Base-by-base conservation (phyloP, 371 early-diverging fungal species). In the Phascolomyces articulosus region DNA sequence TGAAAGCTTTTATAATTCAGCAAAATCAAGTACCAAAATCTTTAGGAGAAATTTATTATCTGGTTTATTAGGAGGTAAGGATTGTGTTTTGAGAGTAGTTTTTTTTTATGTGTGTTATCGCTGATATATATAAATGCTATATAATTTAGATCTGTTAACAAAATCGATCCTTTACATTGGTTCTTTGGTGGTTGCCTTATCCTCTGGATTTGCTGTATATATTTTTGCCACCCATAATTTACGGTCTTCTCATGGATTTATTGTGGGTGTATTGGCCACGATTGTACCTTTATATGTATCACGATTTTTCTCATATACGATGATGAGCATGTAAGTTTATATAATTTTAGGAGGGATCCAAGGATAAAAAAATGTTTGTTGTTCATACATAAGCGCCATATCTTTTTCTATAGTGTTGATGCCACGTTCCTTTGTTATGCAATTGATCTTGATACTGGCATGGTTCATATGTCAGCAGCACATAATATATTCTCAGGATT, bases 361-460 rank as follows among this genome's bases (percentile, higher is more conserved):
- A n/a, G n/a, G n/a, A n/a, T n/a, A n/a, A n/a, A n/a, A n/a, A n/a
- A n/a, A n/a, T n/a, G n/a, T n/a, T n/a, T n/a, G n/a, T n/a, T n/a
- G n/a, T n/a, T n/a, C n/a, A n/a, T n/a, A n/a, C n/a, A n/a, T n/a
- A n/a, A n/a, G n/a, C n/a, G n/a, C n/a, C n/a, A 34, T 34, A 34
- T 34, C 11, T 54, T 4, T 23, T 34, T 53, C 48, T n/a, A 34
- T 60, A 93, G 92, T 54, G 83, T 93, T 27, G 92, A 93, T 72
- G 88, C 94, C 0, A 85, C 87, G 2, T 92, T 92, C 66, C 75
- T 93, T 20, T 91, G 92, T 64, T 93, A 91, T 72, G 87, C 92
- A 18, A 85, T 93, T 58, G 94, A 93, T 72, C 70, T 92, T 16
- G 93, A 93, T 62, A 84, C 84, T 3, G 90, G 91, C 64, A 80